These are phyloP conservation scores for Cucurbita ficifolia DNA, from an alignment of 306 rosid genomes.

Conservation along the genomic window DNA sequence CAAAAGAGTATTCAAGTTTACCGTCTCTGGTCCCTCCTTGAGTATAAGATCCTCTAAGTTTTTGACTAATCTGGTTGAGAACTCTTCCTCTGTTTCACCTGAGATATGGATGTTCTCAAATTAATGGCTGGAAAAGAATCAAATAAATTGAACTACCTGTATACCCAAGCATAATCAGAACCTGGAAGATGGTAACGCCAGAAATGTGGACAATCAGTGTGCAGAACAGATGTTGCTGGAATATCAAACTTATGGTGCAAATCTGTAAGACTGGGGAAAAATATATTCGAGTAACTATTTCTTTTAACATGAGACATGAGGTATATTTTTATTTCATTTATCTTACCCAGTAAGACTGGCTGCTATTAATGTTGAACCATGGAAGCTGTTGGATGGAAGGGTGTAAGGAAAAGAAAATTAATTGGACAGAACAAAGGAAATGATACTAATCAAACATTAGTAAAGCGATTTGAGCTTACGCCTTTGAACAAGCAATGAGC, in stretches of 20 bases:
- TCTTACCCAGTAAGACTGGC: slow-evolving; percentile 94
- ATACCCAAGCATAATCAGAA: slow-evolving; percentile 9
- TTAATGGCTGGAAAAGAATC: neutral
- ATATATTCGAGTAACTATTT: slow-evolving; percentile 10
- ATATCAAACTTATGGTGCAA: slow-evolving; percentile 82
- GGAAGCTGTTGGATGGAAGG: slow-evolving; percentile 46
- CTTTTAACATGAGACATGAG: neutral
- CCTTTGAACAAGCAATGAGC: slow-evolving; percentile 73
- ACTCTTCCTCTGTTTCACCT: slow-evolving; percentile 97
- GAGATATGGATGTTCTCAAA: slow-evolving; percentile 12
- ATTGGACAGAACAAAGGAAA: slow-evolving; percentile 10
- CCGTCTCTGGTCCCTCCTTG: slow-evolving; percentile 98
- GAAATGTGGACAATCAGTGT: slow-evolving; percentile 92
- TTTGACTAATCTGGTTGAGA: slow-evolving; percentile 77
- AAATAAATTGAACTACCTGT: neutral
- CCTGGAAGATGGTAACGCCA: slow-evolving; percentile 98
- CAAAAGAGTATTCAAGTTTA: slow-evolving; percentile 14
- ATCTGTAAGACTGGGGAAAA: slow-evolving; percentile 58
- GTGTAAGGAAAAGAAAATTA: slow-evolving; percentile 7
- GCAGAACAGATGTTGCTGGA: slow-evolving; percentile 84
- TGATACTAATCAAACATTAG: neutral
- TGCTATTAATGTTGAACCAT: slow-evolving; percentile 78
- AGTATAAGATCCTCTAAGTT: slow-evolving; percentile 74
- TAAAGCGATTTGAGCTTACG: slow-evolving; percentile 36
- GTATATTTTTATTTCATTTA: neutral